These are phyloP conservation scores for Solioccasus polychromus DNA, from an alignment of 768 basidiomycete species.

Conservation along the genomic window DNA sequence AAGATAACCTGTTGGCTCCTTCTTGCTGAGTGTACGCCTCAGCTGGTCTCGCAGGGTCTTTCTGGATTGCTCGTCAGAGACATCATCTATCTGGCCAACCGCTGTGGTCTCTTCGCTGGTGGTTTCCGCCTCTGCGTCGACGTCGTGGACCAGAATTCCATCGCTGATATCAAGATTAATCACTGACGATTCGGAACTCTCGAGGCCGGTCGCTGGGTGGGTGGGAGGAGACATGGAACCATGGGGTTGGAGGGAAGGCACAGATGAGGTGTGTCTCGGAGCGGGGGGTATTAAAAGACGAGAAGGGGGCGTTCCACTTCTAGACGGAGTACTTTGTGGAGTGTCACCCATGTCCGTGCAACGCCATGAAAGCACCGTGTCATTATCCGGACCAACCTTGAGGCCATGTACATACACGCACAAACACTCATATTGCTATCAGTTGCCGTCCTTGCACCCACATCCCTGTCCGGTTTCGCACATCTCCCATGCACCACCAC, in stretches of 20 bases:
- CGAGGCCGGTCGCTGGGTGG: constrained; percentile 38
- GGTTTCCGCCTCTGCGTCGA: constrained; percentile 58
- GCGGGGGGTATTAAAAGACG: constrained; percentile 51
- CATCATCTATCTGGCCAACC: constrained; percentile 41
- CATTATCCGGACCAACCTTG: neutral
- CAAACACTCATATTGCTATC: constrained; percentile 13
- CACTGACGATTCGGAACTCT: constrained; percentile 71
- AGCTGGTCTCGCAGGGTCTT: constrained; percentile 68
- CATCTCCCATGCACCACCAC: constrained; percentile 87
- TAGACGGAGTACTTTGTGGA: constrained; percentile 34
- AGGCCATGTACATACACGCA: constrained; percentile 12
- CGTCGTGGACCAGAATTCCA: constrained; percentile 69
- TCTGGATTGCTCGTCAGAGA: constrained; percentile 57
- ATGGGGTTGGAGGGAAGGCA: constrained; percentile 56
- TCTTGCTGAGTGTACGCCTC: constrained; percentile 59
- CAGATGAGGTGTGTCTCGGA: constrained; percentile 51
- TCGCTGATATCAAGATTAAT: constrained; percentile 64
- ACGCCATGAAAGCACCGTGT: constrained; percentile 3
- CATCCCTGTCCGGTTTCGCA: constrained; percentile 58
- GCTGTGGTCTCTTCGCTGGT: constrained; percentile 53
- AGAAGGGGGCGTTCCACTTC: constrained; percentile 44
- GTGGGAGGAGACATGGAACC: constrained; percentile 31
- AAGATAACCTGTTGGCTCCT: constrained; percentile 44
- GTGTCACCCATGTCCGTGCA: constrained; percentile 25
- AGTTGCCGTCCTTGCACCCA: constrained; percentile 71